Percentiles rank a stretch among this genome's conserved stretches.
Conservation (phyloP, 257 asterid species). For the Thymus quinquecostatus region DNA sequence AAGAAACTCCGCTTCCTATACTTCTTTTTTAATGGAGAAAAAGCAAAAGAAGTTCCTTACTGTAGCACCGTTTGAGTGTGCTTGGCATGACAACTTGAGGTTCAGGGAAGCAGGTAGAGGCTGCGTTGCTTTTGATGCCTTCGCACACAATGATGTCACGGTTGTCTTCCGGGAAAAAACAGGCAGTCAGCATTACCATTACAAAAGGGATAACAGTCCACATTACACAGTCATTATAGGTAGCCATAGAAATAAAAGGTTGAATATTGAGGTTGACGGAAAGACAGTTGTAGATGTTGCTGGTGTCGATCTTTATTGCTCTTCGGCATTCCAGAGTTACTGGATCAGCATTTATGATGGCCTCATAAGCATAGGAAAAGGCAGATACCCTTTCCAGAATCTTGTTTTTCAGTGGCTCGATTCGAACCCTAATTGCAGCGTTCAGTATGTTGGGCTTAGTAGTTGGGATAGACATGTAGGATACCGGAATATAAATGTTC, state of each 20-base stretch:
- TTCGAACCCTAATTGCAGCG: slow-evolving; percentile 78
- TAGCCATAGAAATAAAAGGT: slow-evolving; percentile 86
- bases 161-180: slow-evolving; percentile 90
- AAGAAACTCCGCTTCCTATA: slow-evolving; percentile 6
- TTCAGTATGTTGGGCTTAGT: slow-evolving; percentile 94
- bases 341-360: slow-evolving; percentile 96
- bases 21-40: slow-evolving; percentile 52
- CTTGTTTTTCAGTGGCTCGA: slow-evolving; percentile 96
- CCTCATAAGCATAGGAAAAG: slow-evolving; percentile 92
- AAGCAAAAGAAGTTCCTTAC: slow-evolving; percentile 75
- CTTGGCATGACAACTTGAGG: slow-evolving; percentile 86
- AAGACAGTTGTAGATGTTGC: slow-evolving; percentile 80
- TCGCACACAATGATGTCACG: slow-evolving; percentile 93
- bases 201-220: slow-evolving; percentile 89
- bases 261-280: slow-evolving; percentile 87
- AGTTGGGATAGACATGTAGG: slow-evolving; percentile 99
- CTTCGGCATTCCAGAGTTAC: slow-evolving; percentile 90
- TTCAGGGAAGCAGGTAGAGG: slow-evolving; percentile 97
- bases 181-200: slow-evolving; percentile 95
- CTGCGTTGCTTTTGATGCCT: slow-evolving; percentile 96
- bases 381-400: slow-evolving; percentile 95
- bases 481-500: slow-evolving; percentile 77
- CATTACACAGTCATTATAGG: slow-evolving; percentile 97
- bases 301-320: slow-evolving; percentile 78
- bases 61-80: slow-evolving; percentile 95